Evolutionary conservation across 2,329 filamentous ascomycete species (phyloP), one percentile per base, ranked within the genome.

Genomic region (Fonsecaea monophora): DNA sequence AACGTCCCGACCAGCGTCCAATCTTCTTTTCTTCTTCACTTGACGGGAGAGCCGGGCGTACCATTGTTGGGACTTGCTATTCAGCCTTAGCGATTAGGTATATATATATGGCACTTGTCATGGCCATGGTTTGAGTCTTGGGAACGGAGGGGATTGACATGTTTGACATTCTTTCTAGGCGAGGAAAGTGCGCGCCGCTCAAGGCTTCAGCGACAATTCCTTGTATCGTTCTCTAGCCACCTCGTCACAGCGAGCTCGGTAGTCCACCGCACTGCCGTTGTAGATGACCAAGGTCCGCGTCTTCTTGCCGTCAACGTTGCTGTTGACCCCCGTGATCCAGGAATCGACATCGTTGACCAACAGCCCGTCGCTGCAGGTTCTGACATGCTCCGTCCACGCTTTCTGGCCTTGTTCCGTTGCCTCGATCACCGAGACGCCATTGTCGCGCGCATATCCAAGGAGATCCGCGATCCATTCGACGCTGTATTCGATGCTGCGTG

Each of bases 261-360:
- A 61, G 21, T 54, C 59, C 6, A 78, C 76, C 0, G 80, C 82
- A 4, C 79, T 76, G 0, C 83, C 83, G 35, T 78, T 78, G 65
- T 85, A 85, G 57, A 83, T 74, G 2, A 80, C 79, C 69, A 85
- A 77, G 7, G 76, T 80, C 50, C 83, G 75, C 68, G 78, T 79
- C 68, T 81, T 77, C 75, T 84, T 84, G 48, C 78, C 75, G 13
- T 76, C 75, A 45, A 85, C 70, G 64, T 85, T 85, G 68, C 78
- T 83, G 69, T 85, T 86, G 1, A 86, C 81, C 0, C 84, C 84
- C 1, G 83, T 86, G 82, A 85, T 84, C 84, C 83, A 86, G 1
- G 78, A 81, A 66, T 86, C 83, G 0, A 84, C 81, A 67, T 84
- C 79, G 65, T 82, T 82, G 0, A 78, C 76, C 32, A 86, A 68